Evolutionary conservation across 2,329 filamentous ascomycete genomes (phyloP).

Genomic region (Emericellopsis atlantica): DNA sequence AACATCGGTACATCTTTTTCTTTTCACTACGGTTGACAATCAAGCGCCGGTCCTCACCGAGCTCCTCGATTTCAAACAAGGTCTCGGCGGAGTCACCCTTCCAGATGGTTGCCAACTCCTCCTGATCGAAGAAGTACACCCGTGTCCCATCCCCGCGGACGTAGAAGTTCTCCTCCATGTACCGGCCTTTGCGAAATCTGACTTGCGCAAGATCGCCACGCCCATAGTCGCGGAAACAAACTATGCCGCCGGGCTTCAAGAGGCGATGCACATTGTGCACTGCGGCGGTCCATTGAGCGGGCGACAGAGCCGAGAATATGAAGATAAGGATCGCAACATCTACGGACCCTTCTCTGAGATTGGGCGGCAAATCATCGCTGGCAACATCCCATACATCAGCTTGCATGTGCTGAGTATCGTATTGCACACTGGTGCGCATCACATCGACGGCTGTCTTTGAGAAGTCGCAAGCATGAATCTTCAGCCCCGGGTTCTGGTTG

Average conservation of each 20-base stretch:
- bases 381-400: slow-evolving; percentile 94
- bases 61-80: slow-evolving; percentile 58
- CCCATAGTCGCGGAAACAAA: slow-evolving; percentile 94
- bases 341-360: slow-evolving; percentile 63
- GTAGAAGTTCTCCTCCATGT: slow-evolving; percentile 95
- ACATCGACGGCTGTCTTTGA: slow-evolving; percentile 90
- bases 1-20: slow-evolving; percentile 97
- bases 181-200: slow-evolving; percentile 89
- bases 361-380: slow-evolving; percentile 60
- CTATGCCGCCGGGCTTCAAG: slow-evolving; percentile 83
- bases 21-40: slow-evolving; percentile 83
- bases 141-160: slow-evolving; percentile 88
- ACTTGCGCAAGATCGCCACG: slow-evolving; percentile 93
- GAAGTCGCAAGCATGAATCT: slow-evolving; percentile 90
- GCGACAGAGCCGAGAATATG: slow-evolving; percentile 87
- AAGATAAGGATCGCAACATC: slow-evolving; percentile 94
- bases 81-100: slow-evolving; percentile 24
- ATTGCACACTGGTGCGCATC: slow-evolving; percentile 70
- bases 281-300: slow-evolving; percentile 71
- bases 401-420: slow-evolving; percentile 58
- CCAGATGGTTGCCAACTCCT: slow-evolving; percentile 76
- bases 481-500: slow-evolving; percentile 73
- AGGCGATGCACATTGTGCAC: slow-evolving; percentile 70
- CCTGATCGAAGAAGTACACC: slow-evolving; percentile 92
- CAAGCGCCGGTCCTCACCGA: slow-evolving; percentile 78